phyloP scores from a whole-genome alignment of 805 yeast species.

The Kurtzmaniella fragi region DNA sequence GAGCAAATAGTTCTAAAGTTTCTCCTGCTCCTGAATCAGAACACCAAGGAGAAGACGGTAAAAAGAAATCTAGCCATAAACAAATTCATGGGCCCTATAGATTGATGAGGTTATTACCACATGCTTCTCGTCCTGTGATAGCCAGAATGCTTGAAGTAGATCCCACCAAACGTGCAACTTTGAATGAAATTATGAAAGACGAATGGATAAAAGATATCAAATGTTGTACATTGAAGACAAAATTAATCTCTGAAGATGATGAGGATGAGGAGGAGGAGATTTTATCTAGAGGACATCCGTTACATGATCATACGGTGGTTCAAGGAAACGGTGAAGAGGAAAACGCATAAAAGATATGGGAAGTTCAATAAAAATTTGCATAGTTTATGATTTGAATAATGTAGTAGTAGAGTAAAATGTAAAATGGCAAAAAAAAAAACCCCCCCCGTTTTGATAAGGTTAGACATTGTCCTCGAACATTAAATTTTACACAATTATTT shows the following conservation, averaged over 20 bases:
- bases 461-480: no score
- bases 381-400: background rate
- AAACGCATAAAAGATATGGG: background rate
- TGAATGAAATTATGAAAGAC: conserved; percentile 61
- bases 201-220: conserved; percentile 65
- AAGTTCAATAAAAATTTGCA: background rate
- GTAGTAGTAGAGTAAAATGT: no score
- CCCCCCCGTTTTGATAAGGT: no score
- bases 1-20: conserved; percentile 6
- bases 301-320: conserved; percentile 38
- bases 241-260: conserved; percentile 16
- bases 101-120: conserved; percentile 74
- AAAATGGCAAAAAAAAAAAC: no score
- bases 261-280: conserved; percentile 36
- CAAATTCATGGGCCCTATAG: conserved; percentile 81
- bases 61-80: conserved; percentile 38
- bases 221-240: conserved; percentile 47
- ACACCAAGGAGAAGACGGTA: conserved; percentile 12
- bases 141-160: conserved; percentile 63
- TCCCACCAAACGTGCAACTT: conserved; percentile 56
- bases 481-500: no score
- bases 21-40: conserved; percentile 8
- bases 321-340: conserved; percentile 12
- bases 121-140: conserved; percentile 73
- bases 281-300: conserved; percentile 31